Base-by-base conservation (phyloP, 495 filamentous ascomycete species). In the Podospora pseudocomata region DNA sequence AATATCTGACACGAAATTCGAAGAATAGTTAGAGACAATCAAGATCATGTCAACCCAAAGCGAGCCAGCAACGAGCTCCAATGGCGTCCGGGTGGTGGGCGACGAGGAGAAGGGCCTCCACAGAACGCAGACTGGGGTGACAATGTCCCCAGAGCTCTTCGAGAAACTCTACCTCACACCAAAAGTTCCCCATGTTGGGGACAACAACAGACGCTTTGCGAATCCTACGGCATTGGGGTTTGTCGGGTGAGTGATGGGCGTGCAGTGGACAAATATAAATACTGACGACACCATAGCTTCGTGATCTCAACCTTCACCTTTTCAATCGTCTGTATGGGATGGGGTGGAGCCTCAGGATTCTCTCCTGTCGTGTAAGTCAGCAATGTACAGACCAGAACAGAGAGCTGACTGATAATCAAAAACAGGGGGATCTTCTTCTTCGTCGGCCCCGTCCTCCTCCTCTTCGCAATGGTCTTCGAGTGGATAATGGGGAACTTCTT, bases 81-180 rank as follows among this genome's bases (percentile, higher is more conserved):
- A 68, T 39, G 56, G 34, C n/a, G 53, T 65, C 55, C 39, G 55
- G 44, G 63, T 60, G 28, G 49, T 65, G 18, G 70, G 69, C 27
- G 79, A 81, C 54, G 75, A 79, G 61, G 79, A 82, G 65, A 82
- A 78, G 66, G 79, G 78, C 49, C 68, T 82, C 26, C 65, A 80
- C 61, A 71, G 76, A 60, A 74, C 79, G 6, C 72, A 72, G 0
- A 82, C 80, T 13, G 73, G 69, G 7, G 78, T 84, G 58, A 81
- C 80, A 7, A 81, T 85, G 73, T 82, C 84, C 5, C 83, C 84
- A 16, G 84, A 86, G 79, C 76, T 86, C 26, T 87, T 86, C 57
- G 84, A 87, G 76, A 86, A 86, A 76, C 80, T 86, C 11, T 87
- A 86, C 70, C 79, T 87, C 23, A 82, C 84, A 2, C 84, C 84